Base-by-base conservation (phyloP, 257 asterid species). In the Salvia splendens region DNA sequence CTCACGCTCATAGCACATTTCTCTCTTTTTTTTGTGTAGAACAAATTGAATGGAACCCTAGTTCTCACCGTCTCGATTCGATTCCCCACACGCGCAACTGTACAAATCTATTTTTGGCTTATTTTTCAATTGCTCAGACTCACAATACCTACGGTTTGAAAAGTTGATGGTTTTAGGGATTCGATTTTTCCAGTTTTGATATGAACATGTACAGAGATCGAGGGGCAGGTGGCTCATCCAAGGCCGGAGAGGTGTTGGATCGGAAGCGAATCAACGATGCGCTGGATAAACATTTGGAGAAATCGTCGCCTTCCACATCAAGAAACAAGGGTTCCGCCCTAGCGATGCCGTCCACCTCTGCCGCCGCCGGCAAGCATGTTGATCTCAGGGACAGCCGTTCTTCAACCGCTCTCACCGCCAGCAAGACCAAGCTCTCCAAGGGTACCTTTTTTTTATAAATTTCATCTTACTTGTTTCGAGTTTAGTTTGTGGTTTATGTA, bases 241-340 rank as follows among this genome's bases (percentile, higher is more conserved):
- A 86, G 81, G 92, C 79, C 16, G 91, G 96, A n/a, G 98, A 88
- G 46, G 58, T 85, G 72, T 79, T 92, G 83, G 97, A 93, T 88
- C 97, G 99, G 91, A 93, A 93, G 79, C 83, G 97, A 67, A 88
- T 93, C 65, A 93, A 90, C 84, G 99, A 93, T 73, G 92, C 86
- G 51, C 80, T 93, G 84, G 97, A 90, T 83, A 90, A 88, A 69
- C 95, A 93, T 64, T 77, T 93, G 83, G 96, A 93, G 86, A 93
- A 87, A 82, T 88, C 95, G 3, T 84, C 97, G 9, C 89, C 94
- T 4, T 92, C 98, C 14, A 83, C 95, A 17, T 86, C 97, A 28
- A 84, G 92, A 59, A 87, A 77, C 77, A 91, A 91, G 77, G 84
- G 83, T 47, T 78, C 93, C 32, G 70, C 81, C 54, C 70, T 73